Evolutionary conservation across 2,329 filamentous ascomycete genomes (phyloP).

Genomic region (Fusarium coicis): DNA sequence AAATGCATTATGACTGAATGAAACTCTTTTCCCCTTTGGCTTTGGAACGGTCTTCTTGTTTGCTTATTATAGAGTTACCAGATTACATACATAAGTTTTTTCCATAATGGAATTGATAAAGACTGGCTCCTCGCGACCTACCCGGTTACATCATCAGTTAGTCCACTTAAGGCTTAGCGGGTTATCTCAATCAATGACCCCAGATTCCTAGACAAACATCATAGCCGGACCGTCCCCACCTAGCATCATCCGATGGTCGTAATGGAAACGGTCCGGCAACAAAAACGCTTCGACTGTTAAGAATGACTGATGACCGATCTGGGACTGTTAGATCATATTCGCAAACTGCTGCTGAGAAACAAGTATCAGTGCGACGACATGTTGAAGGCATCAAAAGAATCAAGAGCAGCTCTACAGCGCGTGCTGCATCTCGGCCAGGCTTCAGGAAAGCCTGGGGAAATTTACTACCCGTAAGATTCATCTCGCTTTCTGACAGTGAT

Average conservation of each 20-base stretch:
- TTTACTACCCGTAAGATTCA: background rate
- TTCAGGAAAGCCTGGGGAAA: background rate
- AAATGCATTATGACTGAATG: background rate
- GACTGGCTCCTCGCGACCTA: background rate
- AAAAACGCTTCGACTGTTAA: background rate
- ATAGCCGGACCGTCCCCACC: background rate
- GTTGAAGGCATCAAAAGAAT: background rate
- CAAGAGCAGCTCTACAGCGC: background rate
- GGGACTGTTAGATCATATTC: accelerated
- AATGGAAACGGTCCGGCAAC: background rate
- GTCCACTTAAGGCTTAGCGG: background rate
- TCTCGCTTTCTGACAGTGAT: background rate
- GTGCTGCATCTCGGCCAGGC: background rate
- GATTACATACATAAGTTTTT: background rate
- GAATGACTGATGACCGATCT: accelerated
- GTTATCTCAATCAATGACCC: background rate
- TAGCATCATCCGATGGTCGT: no score
- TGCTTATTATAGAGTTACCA: no score
- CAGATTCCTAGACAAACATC: background rate
- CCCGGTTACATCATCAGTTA: background rate
- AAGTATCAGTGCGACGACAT: accelerated
- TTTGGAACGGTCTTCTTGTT: background rate
- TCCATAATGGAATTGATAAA: background rate
- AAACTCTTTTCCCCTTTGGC: background rate
- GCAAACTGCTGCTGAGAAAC: no score